phyloP scores from a whole-genome alignment of 108 stramenopile species.

The Cylindrotheca closterium region DNA sequence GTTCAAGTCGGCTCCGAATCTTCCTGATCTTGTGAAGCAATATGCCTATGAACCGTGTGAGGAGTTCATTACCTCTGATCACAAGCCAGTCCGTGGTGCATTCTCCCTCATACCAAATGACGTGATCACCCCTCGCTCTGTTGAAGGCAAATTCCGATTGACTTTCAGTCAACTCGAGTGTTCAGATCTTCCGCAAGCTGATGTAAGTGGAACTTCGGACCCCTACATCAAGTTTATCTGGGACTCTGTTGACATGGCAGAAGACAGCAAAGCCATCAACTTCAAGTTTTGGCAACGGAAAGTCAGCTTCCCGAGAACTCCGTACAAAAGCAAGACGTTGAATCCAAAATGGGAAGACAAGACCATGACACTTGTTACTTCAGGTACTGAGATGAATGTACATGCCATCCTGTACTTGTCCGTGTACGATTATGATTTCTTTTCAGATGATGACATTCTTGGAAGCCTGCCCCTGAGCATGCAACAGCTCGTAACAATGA shows the following conservation, averaged over 20 bases:
- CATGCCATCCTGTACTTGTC: constrained; percentile 45
- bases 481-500: constrained; percentile 9
- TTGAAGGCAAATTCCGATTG: constrained; percentile 32
- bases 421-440: constrained; percentile 47
- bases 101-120: constrained; percentile 58
- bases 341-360: constrained; percentile 29
- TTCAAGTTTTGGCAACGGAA: constrained; percentile 18
- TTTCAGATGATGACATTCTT: constrained; percentile 42
- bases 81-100: constrained; percentile 80
- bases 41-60: constrained; percentile 57
- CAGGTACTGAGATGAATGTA: background rate
- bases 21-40: constrained; percentile 44
- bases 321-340: constrained; percentile 37
- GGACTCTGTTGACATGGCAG: constrained; percentile 26
- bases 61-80: constrained; percentile 76
- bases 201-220: constrained; percentile 37
- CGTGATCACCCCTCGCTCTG: background rate
- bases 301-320: constrained; percentile 32
- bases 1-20: constrained; percentile 47
- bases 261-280: constrained; percentile 15
- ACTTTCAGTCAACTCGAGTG: constrained; percentile 45
- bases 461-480: constrained; percentile 53
- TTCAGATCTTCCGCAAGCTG: constrained; percentile 47
- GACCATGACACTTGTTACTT: background rate
- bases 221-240: constrained; percentile 56